Base-by-base conservation (phyloP, 1,139 yeast species). In the Spathaspora sp. region DNA sequence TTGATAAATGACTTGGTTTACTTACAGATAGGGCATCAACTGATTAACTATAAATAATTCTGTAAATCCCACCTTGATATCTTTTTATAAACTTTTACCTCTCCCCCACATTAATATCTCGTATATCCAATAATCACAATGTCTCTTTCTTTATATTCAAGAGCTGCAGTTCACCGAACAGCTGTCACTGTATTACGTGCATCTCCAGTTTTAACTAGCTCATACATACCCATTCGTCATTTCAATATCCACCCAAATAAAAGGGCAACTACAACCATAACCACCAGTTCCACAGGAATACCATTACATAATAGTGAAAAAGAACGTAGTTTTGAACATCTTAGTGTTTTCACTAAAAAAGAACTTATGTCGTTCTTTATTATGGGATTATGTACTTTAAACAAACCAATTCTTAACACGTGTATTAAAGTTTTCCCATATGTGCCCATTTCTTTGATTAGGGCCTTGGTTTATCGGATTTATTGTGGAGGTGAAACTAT, bases 401-500 rank as follows among this genome's bases (percentile, higher is more conserved):
- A 81, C 63, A 84, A 82, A 57, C 76, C 84, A 39, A 73, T 82
- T 23, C 71, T 86, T 53, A 72, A 83, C 52, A 51, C 77, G 9
- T 84, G 84, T 49, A 84, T 85, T 56, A 82, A 79, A 56, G 44
- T 77, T n/a, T 86, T 86, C 67, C 95, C 95, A 3, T 81, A 76
- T 53, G 79, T 86, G 10, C 98, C 98, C 24, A 74, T 85, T 60
- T 74, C 80, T 49, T 49, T 89, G 38, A 78, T 91, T 54, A 87
- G 84, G 65, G 68, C 81, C 38, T 74, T 90, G 55, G 89, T 91
- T 15, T 90, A 89, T 63, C 85, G 86, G 52, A 77, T 89, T 51
- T 91, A 90, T 69, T 87, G 96, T 63, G 98, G 98, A 34, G 99
- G 99, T 44, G 95, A 88, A 58, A 82, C 80, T 45, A 76, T 84